Evolutionary conservation across 2,329 filamentous ascomycete species (phyloP), one percentile per base, ranked within the genome.

Genomic region (Beauveria sp.): DNA sequence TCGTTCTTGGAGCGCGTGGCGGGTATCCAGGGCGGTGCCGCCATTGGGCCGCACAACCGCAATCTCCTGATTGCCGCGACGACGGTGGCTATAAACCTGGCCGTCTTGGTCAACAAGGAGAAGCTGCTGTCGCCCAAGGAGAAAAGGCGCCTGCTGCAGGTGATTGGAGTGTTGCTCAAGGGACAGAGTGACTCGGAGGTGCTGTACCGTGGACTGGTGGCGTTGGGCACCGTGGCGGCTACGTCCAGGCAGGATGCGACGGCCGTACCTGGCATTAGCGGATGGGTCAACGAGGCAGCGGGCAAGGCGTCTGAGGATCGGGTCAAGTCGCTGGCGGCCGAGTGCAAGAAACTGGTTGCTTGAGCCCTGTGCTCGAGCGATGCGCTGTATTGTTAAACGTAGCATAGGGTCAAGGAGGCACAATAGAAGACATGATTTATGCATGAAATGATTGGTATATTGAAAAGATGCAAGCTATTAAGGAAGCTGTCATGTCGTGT

Each of bases 61-160:
- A 96, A 96, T 67, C 79, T 98, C 12, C 84, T 89, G 56, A 88
- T 96, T 61, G 93, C 95, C 0, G 79, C 91, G 20, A 87, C 90
- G 1, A 96, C 95, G 0, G 80, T 91, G 0, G 87, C 89, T 63
- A 88, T 98, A 71, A 98, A 99, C 75, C 89, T 90, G 65, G 82
- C 91, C 0, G 91, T 96, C 1, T 81, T 93, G 12, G 82, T 90
- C 9, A 66, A 76, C 34, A 76, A 76, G 57, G 74, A 80, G 66
- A 79, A 73, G 64, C 74, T 75, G 63, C 73, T 73, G 62, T 69
- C 62, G 38, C 70, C 63, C 40, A 73, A 68, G 55, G 70, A 71
- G 40, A 71, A 71, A 20, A 71, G 72, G 20, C 69, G 73, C 10
- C 75, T 91, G 5, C 71, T 91, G 2, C 80, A 85, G 34, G 80